Base-by-base conservation (phyloP, 192 early-diverging fungal genomes). In the Chytriomyces sp. region DNA sequence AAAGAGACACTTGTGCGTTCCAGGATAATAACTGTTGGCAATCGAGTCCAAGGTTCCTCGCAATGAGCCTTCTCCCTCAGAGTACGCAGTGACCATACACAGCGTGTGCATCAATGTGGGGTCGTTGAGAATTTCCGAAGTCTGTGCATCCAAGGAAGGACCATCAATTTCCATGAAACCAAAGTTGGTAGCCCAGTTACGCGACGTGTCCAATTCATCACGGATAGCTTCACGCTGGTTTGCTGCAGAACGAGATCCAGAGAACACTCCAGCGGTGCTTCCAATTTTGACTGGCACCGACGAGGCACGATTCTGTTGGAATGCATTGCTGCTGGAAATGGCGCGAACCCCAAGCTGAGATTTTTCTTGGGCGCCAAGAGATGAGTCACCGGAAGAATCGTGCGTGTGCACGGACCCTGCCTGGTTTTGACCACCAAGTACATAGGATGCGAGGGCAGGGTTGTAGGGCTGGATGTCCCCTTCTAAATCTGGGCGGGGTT, bases 21-120 rank as follows among this genome's bases (percentile, higher is more conserved):
- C 90, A 65, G 94, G 92, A 80, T 95, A 98, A 69, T 94, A 89
- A 11, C 91, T 91, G 6, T 82, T 81, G 20, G 94, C 93, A 50
- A 98, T 85, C 46, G 95, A 96, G 79, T 95, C 93, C 67, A 95
- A 87, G 5, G 96, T 97, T 18, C 86, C 93, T 45, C 91, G 87
- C n/a, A 87, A 69, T 43, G 92, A 92, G 35, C 86, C 86, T 45
- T 91, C 89, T 62, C 93, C 92, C 81, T 98, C 96, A 44, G 95
- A 97, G 80, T 98, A 98, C 79, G 93, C 94, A 2, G 95, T 93
- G 2, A 98, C 93, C 50, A 97, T 81, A 50, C 94, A 87, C 24
- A 96, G 77, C 11, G 76, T 78, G 65, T 88, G 86, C 75, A 88
- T 78, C 50, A 82, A 64, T 5, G 75, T 82, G 7, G 85, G 81